Percentiles rank a stretch among this genome's conserved stretches.
Evolutionary conservation across 768 basidiomycete species (phyloP).

Genomic region (Sutorius australiensis): DNA sequence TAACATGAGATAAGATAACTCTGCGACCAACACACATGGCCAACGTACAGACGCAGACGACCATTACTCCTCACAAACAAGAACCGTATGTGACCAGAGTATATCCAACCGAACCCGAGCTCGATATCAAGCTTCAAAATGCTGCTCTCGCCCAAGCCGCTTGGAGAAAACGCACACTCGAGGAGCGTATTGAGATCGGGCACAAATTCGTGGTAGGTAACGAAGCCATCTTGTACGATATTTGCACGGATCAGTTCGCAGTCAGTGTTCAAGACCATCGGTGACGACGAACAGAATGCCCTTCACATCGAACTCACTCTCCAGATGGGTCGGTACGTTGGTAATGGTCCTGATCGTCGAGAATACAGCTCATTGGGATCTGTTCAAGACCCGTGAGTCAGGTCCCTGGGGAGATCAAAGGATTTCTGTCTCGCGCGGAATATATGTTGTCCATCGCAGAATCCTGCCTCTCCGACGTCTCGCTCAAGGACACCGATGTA

Average conservation of each 20-base stretch:
- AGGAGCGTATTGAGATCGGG: slow-evolving; percentile 67
- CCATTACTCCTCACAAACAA: slow-evolving; percentile 80
- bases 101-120: slow-evolving; percentile 57
- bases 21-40: slow-evolving; percentile 10
- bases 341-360: neutral
- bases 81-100: slow-evolving; percentile 51
- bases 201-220: slow-evolving; percentile 63
- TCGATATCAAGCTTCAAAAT: slow-evolving; percentile 55
- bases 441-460: slow-evolving; percentile 86
- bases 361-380: neutral
- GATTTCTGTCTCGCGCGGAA: slow-evolving; percentile 74
- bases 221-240: slow-evolving; percentile 8
- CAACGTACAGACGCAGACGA: slow-evolving; percentile 55
- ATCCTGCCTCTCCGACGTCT: slow-evolving; percentile 67
- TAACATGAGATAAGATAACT: too few species aligned
- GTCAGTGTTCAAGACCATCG: slow-evolving; percentile 46
- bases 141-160: slow-evolving; percentile 65
- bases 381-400: slow-evolving; percentile 70
- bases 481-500: slow-evolving; percentile 71
- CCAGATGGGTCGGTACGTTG: slow-evolving; percentile 86
- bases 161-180: slow-evolving; percentile 61
- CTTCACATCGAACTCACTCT: slow-evolving; percentile 66
- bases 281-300: slow-evolving; percentile 47
- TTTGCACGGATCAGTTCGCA: slow-evolving; percentile 14
- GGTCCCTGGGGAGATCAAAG: slow-evolving; percentile 72